A percentile compares a stretch with the other conserved stretches of the same genome.
Conservation (phyloP, 75 land plant species). For the Sequoia sempervirens region DNA sequence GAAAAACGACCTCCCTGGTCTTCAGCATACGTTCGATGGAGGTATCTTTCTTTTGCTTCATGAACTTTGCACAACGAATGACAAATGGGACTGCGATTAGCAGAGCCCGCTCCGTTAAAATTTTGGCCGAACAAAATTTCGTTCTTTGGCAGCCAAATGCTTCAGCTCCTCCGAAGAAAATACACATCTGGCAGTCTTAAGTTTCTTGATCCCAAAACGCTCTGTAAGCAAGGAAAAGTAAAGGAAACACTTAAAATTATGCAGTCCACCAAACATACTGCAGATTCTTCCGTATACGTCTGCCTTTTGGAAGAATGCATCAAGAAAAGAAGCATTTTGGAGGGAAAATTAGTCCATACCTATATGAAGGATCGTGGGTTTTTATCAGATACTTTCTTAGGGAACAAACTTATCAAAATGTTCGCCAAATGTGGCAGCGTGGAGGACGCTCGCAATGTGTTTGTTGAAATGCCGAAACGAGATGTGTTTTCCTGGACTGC, state of each 20-base stretch:
- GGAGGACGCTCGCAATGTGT: not conserved
- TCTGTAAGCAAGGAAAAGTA: not conserved
- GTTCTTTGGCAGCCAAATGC: no score
- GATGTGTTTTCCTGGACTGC: not conserved
- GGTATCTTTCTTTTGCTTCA: no score
- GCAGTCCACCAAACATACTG: not conserved
- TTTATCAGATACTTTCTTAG: not conserved
- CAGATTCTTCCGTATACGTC: not conserved
- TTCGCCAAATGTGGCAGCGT: constrained; percentile 7
- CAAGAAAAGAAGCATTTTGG: not conserved
- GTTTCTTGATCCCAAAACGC: not conserved
- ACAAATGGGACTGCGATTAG: no score
- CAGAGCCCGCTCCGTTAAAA: no score
- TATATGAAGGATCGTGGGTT: not conserved
- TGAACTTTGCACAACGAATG: no score
- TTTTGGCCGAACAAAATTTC: no score
- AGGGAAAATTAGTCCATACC: not conserved
- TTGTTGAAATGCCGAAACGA: not conserved
- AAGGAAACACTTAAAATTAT: not conserved
- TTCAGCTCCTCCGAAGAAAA: not conserved
- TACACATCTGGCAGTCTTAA: not conserved
- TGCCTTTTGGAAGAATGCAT: not conserved
- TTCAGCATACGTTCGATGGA: no score
- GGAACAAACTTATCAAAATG: constrained; percentile 12
- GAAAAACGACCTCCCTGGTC: no score